phyloP scores from a whole-genome alignment of 2,329 filamentous ascomycete species.

The Fonsecaea erecta region DNA sequence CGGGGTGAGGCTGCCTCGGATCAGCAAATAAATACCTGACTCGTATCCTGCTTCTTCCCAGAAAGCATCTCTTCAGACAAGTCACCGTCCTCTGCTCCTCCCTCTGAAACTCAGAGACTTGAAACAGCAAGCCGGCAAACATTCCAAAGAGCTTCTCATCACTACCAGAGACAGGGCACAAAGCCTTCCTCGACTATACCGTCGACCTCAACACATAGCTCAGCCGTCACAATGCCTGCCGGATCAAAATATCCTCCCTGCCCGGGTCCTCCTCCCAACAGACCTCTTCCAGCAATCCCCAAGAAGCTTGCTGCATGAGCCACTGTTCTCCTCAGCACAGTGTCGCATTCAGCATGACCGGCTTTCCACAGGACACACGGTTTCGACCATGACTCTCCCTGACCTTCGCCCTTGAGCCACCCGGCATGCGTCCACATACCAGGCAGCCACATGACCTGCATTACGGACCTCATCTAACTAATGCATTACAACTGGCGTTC shows the following conservation, averaged over 20 bases:
- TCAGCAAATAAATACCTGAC: conserved; percentile 34
- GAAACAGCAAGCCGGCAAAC: background rate
- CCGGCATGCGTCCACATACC: background rate
- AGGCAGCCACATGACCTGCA: conserved; percentile 24
- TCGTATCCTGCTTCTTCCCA: conserved; percentile 15
- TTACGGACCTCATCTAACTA: conserved; percentile 4
- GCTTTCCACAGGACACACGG: background rate
- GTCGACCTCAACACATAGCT: conserved; percentile 6
- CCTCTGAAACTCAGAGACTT: background rate
- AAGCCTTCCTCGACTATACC: conserved; percentile 8
- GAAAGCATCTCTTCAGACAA: conserved; percentile 13
- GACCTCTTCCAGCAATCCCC: conserved; percentile 41
- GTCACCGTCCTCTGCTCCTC: background rate
- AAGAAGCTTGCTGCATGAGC: conserved; percentile 27
- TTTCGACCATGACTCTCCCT: background rate
- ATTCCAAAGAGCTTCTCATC: background rate
- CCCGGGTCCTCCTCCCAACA: conserved; percentile 41
- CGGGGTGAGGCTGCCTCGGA: conserved; percentile 21
- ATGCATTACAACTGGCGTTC: conserved; percentile 15
- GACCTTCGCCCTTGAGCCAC: background rate
- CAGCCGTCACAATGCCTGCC: conserved; percentile 38
- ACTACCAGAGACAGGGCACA: background rate
- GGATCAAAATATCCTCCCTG: conserved; percentile 41
- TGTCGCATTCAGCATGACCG: background rate
- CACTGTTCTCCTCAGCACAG: background rate